Conservation (phyloP, 306 rosid species). For the Hippophae gyantsensis region DNA sequence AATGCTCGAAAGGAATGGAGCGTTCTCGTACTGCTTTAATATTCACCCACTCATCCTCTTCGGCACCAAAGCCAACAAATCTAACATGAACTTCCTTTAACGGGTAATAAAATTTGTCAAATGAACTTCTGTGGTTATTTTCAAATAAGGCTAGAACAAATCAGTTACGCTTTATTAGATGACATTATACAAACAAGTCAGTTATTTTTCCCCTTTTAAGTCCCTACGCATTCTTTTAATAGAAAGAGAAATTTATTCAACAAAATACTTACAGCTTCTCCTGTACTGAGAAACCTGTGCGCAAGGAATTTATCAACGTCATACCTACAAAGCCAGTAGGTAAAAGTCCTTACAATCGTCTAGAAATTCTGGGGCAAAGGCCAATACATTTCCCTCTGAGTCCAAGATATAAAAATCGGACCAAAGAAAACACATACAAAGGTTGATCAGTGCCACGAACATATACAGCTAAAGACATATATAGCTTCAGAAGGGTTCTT, state of each 20-base stretch:
- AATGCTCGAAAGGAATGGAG: constrained; percentile 63
- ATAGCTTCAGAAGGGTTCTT: background rate
- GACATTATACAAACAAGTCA: background rate
- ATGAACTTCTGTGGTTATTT: background rate
- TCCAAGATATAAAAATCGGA: background rate
- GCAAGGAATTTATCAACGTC: constrained; percentile 69
- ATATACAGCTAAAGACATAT: no score
- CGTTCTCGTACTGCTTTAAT: constrained; percentile 68
- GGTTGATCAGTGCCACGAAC: no score
- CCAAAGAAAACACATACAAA: background rate
- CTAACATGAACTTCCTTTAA: constrained; percentile 93
- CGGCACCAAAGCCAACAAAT: constrained; percentile 88
- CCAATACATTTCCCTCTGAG: background rate
- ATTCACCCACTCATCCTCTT: constrained; percentile 87
- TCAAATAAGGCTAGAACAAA: background rate
- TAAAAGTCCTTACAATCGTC: background rate
- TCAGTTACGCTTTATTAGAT: no score
- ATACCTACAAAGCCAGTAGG: constrained; percentile 51
- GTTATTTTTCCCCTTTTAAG: background rate
- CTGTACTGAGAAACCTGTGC: constrained; percentile 56
- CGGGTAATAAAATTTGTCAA: constrained; percentile 38
- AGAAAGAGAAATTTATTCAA: no score
- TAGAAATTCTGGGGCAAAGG: background rate
- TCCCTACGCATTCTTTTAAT: background rate
- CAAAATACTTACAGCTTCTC: constrained; percentile 76